Evolutionary conservation across 208 protist species (phyloP), one percentile per base, ranked within the genome.

Genomic region (Porcisia hertigi): DNA sequence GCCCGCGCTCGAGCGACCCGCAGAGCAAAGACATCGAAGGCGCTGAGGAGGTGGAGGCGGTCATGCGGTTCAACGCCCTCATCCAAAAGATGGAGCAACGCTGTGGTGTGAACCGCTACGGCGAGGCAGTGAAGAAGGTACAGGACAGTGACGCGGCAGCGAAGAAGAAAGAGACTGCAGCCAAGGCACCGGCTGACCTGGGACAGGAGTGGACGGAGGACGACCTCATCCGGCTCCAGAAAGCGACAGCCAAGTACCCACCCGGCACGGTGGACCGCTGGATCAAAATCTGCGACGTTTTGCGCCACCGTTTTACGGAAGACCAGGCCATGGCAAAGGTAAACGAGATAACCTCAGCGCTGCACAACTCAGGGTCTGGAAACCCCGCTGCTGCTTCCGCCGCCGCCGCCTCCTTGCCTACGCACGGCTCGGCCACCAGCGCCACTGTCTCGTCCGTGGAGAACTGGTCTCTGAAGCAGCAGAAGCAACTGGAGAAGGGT

Each of bases 401-500:
- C 14, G 72, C 77, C 14, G 72, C 77, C 23, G 72, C 77, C 39
- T n/a, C 76, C 47, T 75, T 72, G 18, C 65, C 76, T 34, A 74
- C 77, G 18, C 65, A 82, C 52, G 65, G 66, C 36, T 82, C 77
- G n/a, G 79, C 73, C 18, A 67, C 76, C 43, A 66, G 43, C 59
- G 72, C 53, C 9, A 53, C 73, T 8, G 53, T 73, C n/a, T 18
- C 82, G 23, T 47, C 86, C 1, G 88, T 92, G 23, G 90, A 95
- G 70, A 88, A 96, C 41, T 99, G 98, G 98, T 94, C 91, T 30
- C 69, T 90, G 47, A 91, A 93, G 74, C 94, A 99, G 85, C 98
- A 99, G 76, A 98, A 98, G 83, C 88, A 96, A 70, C 86, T 99
- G 9, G 98, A 99, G 84, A 79, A 90, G 53, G 97, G 87, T 6